Conservation (phyloP, 2,329 filamentous ascomycete species). For the Capronia epimyces region DNA sequence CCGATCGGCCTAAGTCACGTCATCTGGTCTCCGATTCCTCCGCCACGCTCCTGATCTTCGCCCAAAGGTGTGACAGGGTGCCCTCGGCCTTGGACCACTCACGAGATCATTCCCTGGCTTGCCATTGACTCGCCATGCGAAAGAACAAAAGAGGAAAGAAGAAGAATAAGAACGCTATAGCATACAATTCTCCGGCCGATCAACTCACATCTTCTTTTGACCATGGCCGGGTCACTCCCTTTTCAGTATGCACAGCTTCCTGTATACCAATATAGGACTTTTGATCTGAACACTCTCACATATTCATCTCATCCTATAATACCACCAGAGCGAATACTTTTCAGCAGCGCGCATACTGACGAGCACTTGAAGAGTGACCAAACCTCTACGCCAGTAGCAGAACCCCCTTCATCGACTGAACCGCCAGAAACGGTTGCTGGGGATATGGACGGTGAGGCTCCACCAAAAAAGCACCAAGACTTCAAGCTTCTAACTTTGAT, state of each 20-base stretch:
- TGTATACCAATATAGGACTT: conserved; percentile 40
- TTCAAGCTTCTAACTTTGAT: conserved; percentile 32
- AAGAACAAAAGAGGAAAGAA: conserved; percentile 35
- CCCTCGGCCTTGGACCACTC: conserved; percentile 10
- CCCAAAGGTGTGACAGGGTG: conserved; percentile 17
- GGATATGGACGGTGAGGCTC: conserved; percentile 19
- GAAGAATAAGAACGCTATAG: conserved; percentile 32
- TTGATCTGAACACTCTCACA: conserved; percentile 39
- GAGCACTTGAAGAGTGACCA: conserved; percentile 19
- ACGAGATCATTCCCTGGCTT: conserved; percentile 12
- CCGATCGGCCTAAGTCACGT: conserved; percentile 22
- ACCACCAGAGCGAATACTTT: conserved; percentile 17
- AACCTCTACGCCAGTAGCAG: conserved; percentile 4
- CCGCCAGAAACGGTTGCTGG: conserved; percentile 3
- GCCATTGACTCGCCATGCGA: conserved; percentile 36
- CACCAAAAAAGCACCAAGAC: conserved; percentile 28
- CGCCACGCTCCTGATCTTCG: conserved; percentile 16
- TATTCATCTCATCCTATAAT: conserved; percentile 35
- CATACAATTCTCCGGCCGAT: conserved; percentile 31
- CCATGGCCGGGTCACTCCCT: conserved; percentile 33
- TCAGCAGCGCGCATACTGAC: conserved; percentile 24
- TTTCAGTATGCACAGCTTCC: conserved; percentile 43
- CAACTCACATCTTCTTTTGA: conserved; percentile 35
- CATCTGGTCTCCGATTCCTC: conserved; percentile 22
- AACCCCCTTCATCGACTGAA: conserved; percentile 2